Conservation (phyloP, 2,329 filamentous ascomycete species). For the Monosporascus sp. region DNA sequence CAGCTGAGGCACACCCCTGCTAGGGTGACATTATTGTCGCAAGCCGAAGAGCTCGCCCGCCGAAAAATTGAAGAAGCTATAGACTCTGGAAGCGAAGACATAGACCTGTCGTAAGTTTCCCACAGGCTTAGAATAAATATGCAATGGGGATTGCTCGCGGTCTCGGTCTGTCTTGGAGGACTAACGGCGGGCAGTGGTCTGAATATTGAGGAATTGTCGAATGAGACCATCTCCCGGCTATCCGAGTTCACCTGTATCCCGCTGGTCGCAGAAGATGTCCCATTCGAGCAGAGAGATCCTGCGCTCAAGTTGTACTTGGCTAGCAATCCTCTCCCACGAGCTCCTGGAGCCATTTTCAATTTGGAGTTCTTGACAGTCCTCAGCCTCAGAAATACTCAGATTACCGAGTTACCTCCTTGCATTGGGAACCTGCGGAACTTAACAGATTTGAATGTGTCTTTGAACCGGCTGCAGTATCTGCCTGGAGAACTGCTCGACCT, state of each 20-base stretch:
- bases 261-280: constrained; percentile 48
- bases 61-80: constrained; percentile 46
- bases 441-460: constrained; percentile 58
- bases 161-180: not conserved
- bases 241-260: constrained; percentile 50
- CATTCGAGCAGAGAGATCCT: constrained; percentile 55
- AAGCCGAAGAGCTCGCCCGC: constrained; percentile 40
- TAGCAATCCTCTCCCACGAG: constrained; percentile 48
- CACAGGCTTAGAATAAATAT: not conserved
- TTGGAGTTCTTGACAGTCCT: constrained; percentile 59
- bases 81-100: constrained; percentile 51
- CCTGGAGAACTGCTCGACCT: constrained; percentile 60
- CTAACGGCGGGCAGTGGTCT: constrained; percentile 1
- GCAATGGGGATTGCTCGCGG: not conserved
- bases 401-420: constrained; percentile 55
- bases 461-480: constrained; percentile 56
- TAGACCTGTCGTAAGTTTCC: constrained; percentile 57
- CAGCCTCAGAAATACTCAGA: constrained; percentile 59
- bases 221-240: constrained; percentile 53
- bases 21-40: constrained; percentile 23
- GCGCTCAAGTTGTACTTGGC: constrained; percentile 57
- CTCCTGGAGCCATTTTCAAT: constrained; percentile 58
- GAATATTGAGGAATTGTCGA: constrained; percentile 41
- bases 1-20: constrained; percentile 29
- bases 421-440: constrained; percentile 56